These are phyloP conservation scores for Fusarium fujikuroi DNA, from an alignment of 2,329 filamentous ascomycete species.

Conservation along the genomic window DNA sequence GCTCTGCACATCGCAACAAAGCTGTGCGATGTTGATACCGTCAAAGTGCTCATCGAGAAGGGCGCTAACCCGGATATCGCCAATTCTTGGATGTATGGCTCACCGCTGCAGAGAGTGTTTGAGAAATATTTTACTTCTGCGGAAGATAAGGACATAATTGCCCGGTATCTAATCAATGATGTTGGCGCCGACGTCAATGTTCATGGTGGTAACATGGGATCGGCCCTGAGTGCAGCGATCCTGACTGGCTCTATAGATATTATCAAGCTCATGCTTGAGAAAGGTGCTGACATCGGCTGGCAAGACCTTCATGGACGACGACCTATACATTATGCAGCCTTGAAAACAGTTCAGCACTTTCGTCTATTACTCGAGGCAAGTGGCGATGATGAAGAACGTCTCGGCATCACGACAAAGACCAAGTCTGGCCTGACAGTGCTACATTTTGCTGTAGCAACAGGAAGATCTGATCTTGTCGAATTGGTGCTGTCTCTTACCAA, in stretches of 20 bases:
- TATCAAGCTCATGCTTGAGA: neutral
- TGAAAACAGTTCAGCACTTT: neutral
- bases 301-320: neutral
- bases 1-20: neutral
- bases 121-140: neutral
- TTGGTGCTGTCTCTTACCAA: neutral
- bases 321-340: neutral
- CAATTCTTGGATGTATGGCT: neutral
- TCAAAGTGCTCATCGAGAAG: neutral
- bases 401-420: neutral
- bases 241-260: neutral
- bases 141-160: neutral
- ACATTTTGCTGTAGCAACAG: neutral
- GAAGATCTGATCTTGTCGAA: neutral
- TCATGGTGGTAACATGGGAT: neutral
- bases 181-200: neutral
- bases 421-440: neutral
- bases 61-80: fast-evolving
- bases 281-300: neutral
- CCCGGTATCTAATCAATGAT: neutral
- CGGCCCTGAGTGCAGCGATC: neutral
- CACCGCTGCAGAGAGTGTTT: neutral
- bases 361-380: neutral
- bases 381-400: neutral
- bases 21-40: neutral